These are phyloP conservation scores for Polysphondylium violaceum DNA, from an alignment of 78 protist genomes.

Conservation along the genomic window DNA sequence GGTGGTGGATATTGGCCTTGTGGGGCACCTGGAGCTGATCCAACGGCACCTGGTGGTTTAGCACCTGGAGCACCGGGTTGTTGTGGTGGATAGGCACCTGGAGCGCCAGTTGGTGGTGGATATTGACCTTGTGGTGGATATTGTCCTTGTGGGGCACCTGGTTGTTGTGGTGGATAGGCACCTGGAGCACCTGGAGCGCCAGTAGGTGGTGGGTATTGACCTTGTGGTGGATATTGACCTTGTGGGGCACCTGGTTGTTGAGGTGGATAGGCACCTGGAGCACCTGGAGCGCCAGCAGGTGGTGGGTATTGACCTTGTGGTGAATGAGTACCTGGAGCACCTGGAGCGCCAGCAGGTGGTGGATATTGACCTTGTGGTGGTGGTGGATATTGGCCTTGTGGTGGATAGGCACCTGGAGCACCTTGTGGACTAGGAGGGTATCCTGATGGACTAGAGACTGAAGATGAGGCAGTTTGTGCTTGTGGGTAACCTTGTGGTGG, in stretches of 20 bases:
- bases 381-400: slow-evolving; percentile 55
- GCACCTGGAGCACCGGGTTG: slow-evolving; percentile 62
- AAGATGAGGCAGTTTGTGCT: too few relatives aligned
- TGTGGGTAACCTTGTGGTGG: too few relatives aligned
- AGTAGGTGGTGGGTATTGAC: slow-evolving; percentile 38
- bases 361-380: slow-evolving; percentile 64
- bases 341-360: slow-evolving; percentile 47
- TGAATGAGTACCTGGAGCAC: slow-evolving; percentile 16
- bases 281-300: slow-evolving; percentile 41
- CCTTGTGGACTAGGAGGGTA: too few relatives aligned
- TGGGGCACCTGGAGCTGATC: slow-evolving; percentile 37
- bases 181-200: slow-evolving; percentile 25
- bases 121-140: background rate
- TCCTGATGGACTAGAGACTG: too few relatives aligned
- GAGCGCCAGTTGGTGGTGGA: too few relatives aligned
- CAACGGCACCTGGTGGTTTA: slow-evolving; percentile 18
- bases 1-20: slow-evolving; percentile 15
- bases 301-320: slow-evolving; percentile 36
- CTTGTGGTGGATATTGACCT: slow-evolving; percentile 18
- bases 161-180: slow-evolving; percentile 62
- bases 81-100: slow-evolving; percentile 58
- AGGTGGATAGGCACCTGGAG: slow-evolving; percentile 23
- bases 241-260: too few relatives aligned
- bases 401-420: slow-evolving; percentile 48
- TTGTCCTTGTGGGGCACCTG: slow-evolving; percentile 28